Evolutionary conservation across 768 basidiomycete species (phyloP), one percentile per base, ranked within the genome.

Genomic region (Suillus hirtellus): DNA sequence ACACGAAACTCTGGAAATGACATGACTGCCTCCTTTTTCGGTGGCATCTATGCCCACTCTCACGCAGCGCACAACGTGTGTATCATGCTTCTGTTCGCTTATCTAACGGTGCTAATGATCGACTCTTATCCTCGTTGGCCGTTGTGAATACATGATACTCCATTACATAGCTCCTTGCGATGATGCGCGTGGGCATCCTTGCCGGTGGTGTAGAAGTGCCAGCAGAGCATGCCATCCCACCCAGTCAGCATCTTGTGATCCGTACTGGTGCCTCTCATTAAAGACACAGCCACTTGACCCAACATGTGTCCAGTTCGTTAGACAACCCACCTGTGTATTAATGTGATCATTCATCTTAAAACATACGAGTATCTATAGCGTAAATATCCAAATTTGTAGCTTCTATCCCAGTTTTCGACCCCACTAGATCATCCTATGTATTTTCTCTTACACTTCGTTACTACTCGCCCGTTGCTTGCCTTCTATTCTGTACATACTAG

Each of bases 11-110:
- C 87, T 17, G 94, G 93, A n/a, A 89, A 87, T 70, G 93, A 96
- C 66, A 87, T 90, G 72, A 94, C 93, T 0, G 82, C 89, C 1
- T 83, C 90, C 2, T 96, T 96, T 79, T 92, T 89, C 72, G 95
- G 95, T 4, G 93, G 93, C 27, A 79, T 89, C 2, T 92, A 93
- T 73, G 82, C 86, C 34, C 92, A 95, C 71, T 91, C 89, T 9
- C 90, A 92, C 73, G 92, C 90, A 7, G 92, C 92, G 12, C 88
- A 90, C 72, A 91, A 90, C 66, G 88, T 88, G 71, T 65, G 85
- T 76, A 56, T 9, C 62, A 61, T 60, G 27, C 40, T 3, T 37
- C 65, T 67, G 60, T 68, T 47, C 42, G 40, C 35, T 52, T 21
- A 8, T 27, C 43, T 11, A 55, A 5, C 12, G 17, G 31, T 14